phyloP scores from a whole-genome alignment of 139 green algal species.

The Ostreobium quekettii region DNA sequence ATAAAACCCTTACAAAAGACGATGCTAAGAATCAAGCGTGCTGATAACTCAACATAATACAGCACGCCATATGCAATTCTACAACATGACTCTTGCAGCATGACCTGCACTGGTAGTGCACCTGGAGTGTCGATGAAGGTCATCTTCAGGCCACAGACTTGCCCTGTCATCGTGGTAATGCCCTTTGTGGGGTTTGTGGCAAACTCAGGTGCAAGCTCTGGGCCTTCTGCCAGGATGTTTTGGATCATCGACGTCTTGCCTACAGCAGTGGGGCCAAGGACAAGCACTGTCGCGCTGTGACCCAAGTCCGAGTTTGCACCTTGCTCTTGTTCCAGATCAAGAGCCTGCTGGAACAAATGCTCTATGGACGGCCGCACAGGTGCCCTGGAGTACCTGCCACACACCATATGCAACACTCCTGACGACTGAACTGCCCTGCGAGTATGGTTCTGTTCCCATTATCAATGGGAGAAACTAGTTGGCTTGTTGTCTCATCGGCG shows the following conservation, averaged over 20 bases:
- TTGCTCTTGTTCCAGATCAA: neutral
- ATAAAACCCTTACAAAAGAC: no score
- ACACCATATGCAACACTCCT: no score
- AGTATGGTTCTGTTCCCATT: no score
- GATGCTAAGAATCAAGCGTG: no score
- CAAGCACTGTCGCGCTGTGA: slow-evolving; percentile 1
- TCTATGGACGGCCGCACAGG: neutral
- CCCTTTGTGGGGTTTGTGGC: neutral
- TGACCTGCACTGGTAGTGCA: no score
- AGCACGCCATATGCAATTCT: no score
- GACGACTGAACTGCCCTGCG: no score
- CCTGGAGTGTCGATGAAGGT: slow-evolving; percentile 13
- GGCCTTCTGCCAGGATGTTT: neutral
- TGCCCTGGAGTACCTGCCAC: no score
- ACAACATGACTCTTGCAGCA: no score
- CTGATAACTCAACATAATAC: no score
- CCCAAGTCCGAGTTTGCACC: slow-evolving; percentile 3
- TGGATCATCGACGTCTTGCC: slow-evolving; percentile 15
- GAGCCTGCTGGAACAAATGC: neutral
- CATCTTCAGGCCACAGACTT: slow-evolving; percentile 1
- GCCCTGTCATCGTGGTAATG: neutral
- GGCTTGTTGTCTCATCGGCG: no score
- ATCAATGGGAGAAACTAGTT: no score
- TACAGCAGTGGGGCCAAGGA: neutral
- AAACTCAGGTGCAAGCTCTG: slow-evolving; percentile 5